A percentile compares a stretch with the other conserved stretches of the same genome.
Evolutionary conservation across 805 yeast genomes (phyloP).

Genomic region (Kuraishia capsulata): DNA sequence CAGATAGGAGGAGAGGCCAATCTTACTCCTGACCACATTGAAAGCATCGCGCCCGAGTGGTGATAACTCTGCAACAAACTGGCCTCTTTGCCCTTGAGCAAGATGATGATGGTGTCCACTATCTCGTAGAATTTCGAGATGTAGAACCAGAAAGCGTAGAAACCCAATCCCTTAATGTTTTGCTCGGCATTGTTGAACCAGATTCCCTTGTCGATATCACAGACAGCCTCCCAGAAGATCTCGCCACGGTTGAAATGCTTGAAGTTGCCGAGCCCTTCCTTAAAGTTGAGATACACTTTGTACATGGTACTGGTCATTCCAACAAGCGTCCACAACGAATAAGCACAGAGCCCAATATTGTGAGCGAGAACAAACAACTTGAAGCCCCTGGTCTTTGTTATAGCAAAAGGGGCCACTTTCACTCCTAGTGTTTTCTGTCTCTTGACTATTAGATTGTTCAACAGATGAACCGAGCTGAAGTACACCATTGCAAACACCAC

Average conservation of each 20-base stretch:
- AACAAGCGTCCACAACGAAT: conserved; percentile 61
- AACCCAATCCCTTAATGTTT: conserved; percentile 34
- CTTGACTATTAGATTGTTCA: conserved; percentile 32
- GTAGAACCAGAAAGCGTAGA: conserved; percentile 60
- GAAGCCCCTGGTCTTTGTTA: conserved; percentile 37
- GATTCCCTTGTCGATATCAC: conserved; percentile 51
- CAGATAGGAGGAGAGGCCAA: conserved; percentile 68
- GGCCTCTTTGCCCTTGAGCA: conserved; percentile 59
- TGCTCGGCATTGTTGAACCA: conserved; percentile 28
- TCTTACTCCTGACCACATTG: conserved; percentile 74
- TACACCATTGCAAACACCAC: conserved; percentile 48
- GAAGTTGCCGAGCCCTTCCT: conserved; percentile 7
- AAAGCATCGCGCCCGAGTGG: conserved; percentile 73
- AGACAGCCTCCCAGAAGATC: conserved; percentile 50
- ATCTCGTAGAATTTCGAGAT: conserved; percentile 66
- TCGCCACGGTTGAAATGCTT: conserved; percentile 18
- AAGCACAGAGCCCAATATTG: conserved; percentile 52
- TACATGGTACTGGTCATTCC: conserved; percentile 52
- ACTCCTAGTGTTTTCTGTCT: conserved; percentile 32
- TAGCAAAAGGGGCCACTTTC: conserved; percentile 34
- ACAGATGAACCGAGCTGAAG: conserved; percentile 46
- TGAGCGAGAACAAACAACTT: conserved; percentile 49
- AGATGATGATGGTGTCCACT: conserved; percentile 56
- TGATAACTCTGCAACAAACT: conserved; percentile 65
- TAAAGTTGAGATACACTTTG: conserved; percentile 23